Percentiles rank a stretch among this genome's conserved stretches.
Evolutionary conservation across 805 yeast species (phyloP).

Genomic region (Ogataea philodendri): DNA sequence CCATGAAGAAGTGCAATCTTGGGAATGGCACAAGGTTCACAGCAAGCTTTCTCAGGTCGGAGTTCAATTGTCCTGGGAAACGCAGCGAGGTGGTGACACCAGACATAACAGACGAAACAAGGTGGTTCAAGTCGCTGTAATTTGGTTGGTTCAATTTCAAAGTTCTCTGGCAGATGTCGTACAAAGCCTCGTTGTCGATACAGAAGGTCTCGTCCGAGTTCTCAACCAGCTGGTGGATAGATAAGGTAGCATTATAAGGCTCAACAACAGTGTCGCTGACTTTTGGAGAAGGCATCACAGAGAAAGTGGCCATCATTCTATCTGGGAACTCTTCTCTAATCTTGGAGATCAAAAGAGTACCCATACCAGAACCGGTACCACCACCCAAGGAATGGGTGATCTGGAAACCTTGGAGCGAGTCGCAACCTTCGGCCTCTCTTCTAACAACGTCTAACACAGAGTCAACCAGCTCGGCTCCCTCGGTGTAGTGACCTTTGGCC

Average conservation of each 20-base stretch:
- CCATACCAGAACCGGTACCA: constrained; percentile 98
- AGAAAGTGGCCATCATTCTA: constrained; percentile 94
- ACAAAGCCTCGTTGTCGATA: constrained; percentile 90
- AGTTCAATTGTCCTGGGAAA: constrained; percentile 93
- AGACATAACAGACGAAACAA: constrained; percentile 89
- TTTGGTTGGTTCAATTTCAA: constrained; percentile 77
- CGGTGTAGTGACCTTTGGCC: constrained; percentile 97
- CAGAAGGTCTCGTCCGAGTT: constrained; percentile 92
- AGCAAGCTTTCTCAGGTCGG: constrained; percentile 89
- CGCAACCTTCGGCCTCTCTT: constrained; percentile 92
- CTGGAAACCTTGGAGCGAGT: constrained; percentile 93
- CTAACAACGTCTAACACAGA: constrained; percentile 85
- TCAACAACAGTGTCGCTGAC: constrained; percentile 92
- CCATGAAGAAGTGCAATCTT: constrained; percentile 92
- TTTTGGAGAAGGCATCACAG: constrained; percentile 89
- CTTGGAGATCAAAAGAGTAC: constrained; percentile 79
- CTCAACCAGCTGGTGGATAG: constrained; percentile 89
- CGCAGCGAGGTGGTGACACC: constrained; percentile 93
- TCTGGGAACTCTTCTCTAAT: constrained; percentile 92
- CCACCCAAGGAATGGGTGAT: constrained; percentile 81
- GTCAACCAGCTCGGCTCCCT: constrained; percentile 92
- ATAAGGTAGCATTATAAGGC: constrained; percentile 90
- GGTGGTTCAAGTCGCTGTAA: constrained; percentile 72
- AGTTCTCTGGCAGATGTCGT: constrained; percentile 84
- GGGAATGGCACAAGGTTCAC: constrained; percentile 95